Evolutionary conservation across 2,329 filamentous ascomycete genomes (phyloP), one percentile per base, ranked within the genome.

Genomic region (Xylaria multiplex): DNA sequence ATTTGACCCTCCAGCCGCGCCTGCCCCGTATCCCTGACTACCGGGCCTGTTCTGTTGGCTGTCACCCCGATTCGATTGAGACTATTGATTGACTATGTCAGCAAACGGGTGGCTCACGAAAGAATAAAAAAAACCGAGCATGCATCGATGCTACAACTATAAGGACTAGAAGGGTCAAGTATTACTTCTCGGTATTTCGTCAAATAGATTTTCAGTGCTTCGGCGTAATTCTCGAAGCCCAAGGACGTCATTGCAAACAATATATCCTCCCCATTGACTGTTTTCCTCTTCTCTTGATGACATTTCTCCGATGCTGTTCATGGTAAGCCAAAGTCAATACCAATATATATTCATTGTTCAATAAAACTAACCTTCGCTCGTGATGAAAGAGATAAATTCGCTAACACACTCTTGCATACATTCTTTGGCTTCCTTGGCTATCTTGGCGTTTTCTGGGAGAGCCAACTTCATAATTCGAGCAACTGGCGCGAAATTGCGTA

Each of bases 361-460:
- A 48, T 11, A 22, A n/a, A 56, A 60, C 91, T 77, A 80, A 97
- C 96, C 96, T 86, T 99, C 96, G 80, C 95, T 98, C 42, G 96
- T 99, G 78, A 99, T 98, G 85, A 99, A 99, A 6, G 93, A 97
- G 84, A 99, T 99, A 81, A 99, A 99, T 82, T 99, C 96, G 89
- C 94, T 97, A 65, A 99, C 96, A 78, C 96, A 99, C 81, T 99
- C 96, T 81, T 99, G 96, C 96, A 99, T 98, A 82, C 96, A 99
- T 79, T 99, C 96, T 81, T 99, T 99, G 62, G 96, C 96, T 79
- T 99, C 96, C 79, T 99, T 99, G 66, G 94, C 94, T 68, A 99
- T 99, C 82, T 99, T 99, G 73, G 96, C 96, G 77, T 99, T 99
- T 72, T 99, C 96, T 58, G 96, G 96, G 55, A 99, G 86, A 6